These are phyloP conservation scores for Phialocephala subalpina DNA, from an alignment of 2,329 filamentous ascomycete genomes.

Conservation along the genomic window DNA sequence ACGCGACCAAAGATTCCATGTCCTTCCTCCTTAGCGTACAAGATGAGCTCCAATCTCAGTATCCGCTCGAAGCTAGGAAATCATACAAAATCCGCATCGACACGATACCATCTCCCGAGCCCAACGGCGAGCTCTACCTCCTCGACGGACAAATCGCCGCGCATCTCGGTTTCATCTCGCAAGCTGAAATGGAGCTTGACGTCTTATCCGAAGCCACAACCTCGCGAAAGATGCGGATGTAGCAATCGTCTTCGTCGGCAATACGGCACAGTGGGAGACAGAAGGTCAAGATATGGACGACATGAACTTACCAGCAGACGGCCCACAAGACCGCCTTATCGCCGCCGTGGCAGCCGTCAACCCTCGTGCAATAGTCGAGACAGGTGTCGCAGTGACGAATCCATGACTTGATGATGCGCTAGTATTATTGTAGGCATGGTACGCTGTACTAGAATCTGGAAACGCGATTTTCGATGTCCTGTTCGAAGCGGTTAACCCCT, in stretches of 20 bases:
- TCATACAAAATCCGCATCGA: constrained; percentile 22
- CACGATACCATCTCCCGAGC: constrained; percentile 6
- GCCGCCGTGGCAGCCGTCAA: constrained; percentile 55
- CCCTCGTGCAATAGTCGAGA: constrained; percentile 8
- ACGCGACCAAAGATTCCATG: constrained; percentile 20
- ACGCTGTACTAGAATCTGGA: constrained; percentile 70
- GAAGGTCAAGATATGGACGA: constrained; percentile 26
- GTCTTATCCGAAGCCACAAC: constrained; percentile 54
- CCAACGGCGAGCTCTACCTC: constrained; percentile 25
- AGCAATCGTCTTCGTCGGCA: constrained; percentile 65
- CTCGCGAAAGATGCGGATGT: constrained; percentile 64
- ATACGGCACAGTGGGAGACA: constrained; percentile 51
- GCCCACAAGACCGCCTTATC: constrained; percentile 45
- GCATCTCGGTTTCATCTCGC: constrained; percentile 18
- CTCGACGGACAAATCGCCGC: constrained; percentile 23
- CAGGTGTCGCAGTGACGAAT: neutral
- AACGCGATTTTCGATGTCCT: constrained; percentile 70
- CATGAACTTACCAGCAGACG: constrained; percentile 25
- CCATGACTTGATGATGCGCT: constrained; percentile 19
- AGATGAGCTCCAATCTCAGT: constrained; percentile 20
- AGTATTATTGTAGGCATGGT: constrained; percentile 56
- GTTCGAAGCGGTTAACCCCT: constrained; percentile 23
- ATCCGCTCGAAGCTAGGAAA: constrained; percentile 15
- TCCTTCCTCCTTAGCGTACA: constrained; percentile 22
- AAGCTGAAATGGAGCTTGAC: constrained; percentile 41